These are phyloP conservation scores for Rhizopogon vinicolor DNA, from an alignment of 768 basidiomycete genomes.

Conservation along the genomic window DNA sequence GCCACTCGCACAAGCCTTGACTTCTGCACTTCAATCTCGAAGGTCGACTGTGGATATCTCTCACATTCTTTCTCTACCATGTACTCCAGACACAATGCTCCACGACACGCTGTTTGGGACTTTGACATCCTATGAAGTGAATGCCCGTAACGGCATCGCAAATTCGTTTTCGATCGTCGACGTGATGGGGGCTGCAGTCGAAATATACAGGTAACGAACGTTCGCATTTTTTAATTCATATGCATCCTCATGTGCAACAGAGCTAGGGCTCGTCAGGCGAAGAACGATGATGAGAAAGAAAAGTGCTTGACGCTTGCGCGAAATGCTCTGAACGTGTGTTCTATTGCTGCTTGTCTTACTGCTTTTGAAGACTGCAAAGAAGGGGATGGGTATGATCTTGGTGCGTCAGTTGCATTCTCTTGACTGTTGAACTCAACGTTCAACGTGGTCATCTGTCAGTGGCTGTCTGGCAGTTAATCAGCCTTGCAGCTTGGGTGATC, in stretches of 20 bases:
- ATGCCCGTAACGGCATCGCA: conserved; percentile 32
- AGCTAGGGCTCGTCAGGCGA: conserved; percentile 23
- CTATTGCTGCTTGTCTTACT: conserved; percentile 50
- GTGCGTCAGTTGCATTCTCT: conserved; percentile 30
- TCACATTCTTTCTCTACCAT: conserved; percentile 45
- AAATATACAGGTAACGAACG: conserved; percentile 29
- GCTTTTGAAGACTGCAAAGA: conserved; percentile 70
- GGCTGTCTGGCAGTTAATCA: conserved; percentile 69
- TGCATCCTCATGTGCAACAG: conserved; percentile 19
- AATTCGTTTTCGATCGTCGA: conserved; percentile 40
- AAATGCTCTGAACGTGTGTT: conserved; percentile 63
- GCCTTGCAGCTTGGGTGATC: conserved; percentile 57
- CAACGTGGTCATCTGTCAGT: conserved; percentile 33
- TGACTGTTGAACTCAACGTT: conserved; percentile 1
- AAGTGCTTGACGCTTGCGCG: conserved; percentile 46
- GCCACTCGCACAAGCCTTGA: conserved; percentile 19
- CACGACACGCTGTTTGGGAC: conserved; percentile 43
- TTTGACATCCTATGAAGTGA: conserved; percentile 41
- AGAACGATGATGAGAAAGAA: conserved; percentile 33
- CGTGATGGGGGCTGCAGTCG: conserved; percentile 43
- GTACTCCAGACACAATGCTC: conserved; percentile 37
- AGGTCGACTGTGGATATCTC: conserved; percentile 56
- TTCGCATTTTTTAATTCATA: background rate
- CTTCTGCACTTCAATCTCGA: conserved; percentile 44
- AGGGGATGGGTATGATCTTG: conserved; percentile 56